Evolutionary conservation across 768 basidiomycete genomes (phyloP), one percentile per base, ranked within the genome.

Genomic region (Boletellus sp.): DNA sequence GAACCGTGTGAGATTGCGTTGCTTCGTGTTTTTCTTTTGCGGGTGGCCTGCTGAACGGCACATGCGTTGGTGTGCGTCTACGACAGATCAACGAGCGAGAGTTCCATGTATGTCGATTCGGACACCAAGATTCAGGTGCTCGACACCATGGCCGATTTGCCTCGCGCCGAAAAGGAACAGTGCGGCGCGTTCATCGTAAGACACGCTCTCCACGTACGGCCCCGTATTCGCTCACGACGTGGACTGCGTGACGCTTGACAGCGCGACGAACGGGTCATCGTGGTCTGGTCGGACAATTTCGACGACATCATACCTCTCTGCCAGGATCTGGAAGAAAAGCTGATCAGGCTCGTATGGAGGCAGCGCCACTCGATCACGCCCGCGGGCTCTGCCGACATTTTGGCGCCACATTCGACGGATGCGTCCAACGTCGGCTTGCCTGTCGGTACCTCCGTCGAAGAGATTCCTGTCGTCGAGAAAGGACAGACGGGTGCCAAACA

Each of bases 71-170:
- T 6, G 16, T 26, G 22, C 36, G 19, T 24, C 9, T 5, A 47
- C 26, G 15, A n/a, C 62, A 87, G 87, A 38, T 53, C 74, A 4
- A 76, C 80, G 1, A 74, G 79, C 46, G 76, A 79, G 3, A 65
- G 66, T 4, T 79, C 78, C 32, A 79, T 89, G 57, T 83, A 83
- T 57, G 76, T 94, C 55, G 87, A 90, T 64, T 64, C 68, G 47
- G 83, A 91, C 62, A 93, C 90, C 2, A 85, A 90, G 19, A 92
- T 94, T 45, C 92, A 94, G 68, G 83, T 94, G 37, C 66, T 94
- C 31, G 85, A 90, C 49, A 78, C 77, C 16, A 79, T 94, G 61
- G 56, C 62, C 41, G 78, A 82, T 52, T 72, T 94, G 23, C 79
- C 85, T 10, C 78, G 78, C 39, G 90, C 91, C 3, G 88, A 94